These are phyloP conservation scores for Buddleja alternifolia DNA, from an alignment of 257 asterid species.

Conservation along the genomic window DNA sequence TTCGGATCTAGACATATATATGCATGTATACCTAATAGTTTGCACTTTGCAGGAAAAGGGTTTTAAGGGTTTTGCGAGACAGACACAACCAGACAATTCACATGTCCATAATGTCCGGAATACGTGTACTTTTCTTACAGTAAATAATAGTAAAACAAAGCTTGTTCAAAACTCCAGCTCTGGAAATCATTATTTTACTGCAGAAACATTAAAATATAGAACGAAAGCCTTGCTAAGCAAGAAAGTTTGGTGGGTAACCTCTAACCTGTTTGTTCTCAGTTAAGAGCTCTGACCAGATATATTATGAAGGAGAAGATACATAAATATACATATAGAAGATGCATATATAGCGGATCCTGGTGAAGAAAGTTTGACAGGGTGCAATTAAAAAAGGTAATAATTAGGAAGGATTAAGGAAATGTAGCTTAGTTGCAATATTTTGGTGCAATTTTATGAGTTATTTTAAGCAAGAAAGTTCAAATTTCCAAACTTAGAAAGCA, in stretches of 20 bases:
- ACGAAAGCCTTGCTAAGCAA: slow-evolving; percentile 44
- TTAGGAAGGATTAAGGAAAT: too few relatives aligned
- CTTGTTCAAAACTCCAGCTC: background rate
- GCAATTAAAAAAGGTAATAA: too few relatives aligned
- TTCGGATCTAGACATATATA: background rate
- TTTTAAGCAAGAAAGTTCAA: too few relatives aligned
- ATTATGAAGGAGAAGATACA: background rate
- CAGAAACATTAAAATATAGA: background rate
- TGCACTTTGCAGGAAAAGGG: slow-evolving; percentile 25
- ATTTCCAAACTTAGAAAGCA: too few relatives aligned
- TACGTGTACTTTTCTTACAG: background rate
- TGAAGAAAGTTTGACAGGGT: too few relatives aligned
- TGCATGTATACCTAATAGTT: background rate
- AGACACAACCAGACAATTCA: slow-evolving; percentile 14
- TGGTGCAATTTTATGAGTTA: too few relatives aligned
- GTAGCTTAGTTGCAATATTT: too few relatives aligned
- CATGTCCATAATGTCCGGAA: slow-evolving; percentile 37
- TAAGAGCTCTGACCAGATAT: background rate
- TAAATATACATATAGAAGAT: background rate
- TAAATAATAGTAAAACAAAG: background rate
- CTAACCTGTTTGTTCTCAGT: slow-evolving; percentile 9
- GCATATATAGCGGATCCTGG: too few relatives aligned
- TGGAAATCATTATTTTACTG: background rate
- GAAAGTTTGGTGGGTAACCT: slow-evolving; percentile 34
- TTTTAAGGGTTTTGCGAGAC: slow-evolving; percentile 27